phyloP scores from a whole-genome alignment of 2,329 filamentous ascomycete species.

The Fusarium zealandicum region DNA sequence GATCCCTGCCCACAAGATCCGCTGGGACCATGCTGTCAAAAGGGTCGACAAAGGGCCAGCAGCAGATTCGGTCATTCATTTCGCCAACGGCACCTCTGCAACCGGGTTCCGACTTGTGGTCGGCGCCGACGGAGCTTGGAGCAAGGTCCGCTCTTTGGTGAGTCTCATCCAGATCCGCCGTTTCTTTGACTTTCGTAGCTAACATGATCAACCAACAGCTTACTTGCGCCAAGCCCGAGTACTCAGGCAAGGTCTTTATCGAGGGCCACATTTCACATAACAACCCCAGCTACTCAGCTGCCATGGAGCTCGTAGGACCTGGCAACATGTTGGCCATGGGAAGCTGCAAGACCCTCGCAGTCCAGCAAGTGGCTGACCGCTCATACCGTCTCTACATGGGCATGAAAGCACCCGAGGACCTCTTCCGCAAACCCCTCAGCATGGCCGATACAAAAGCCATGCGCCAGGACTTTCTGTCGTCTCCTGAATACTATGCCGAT shows the following conservation, averaged over 20 bases:
- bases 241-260: slow-evolving; percentile 14
- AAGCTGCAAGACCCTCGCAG: not conserved
- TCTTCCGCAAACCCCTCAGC: not conserved
- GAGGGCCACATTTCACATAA: slow-evolving; percentile 3
- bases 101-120: slow-evolving; percentile 17
- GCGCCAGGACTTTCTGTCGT: slow-evolving; percentile 28
- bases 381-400: slow-evolving; percentile 12
- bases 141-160: slow-evolving; percentile 47
- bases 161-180: too few species aligned
- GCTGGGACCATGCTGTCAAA: slow-evolving; percentile 43
- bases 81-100: not conserved
- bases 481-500: slow-evolving; percentile 29
- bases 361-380: slow-evolving; percentile 4
- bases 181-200: too few species aligned
- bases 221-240: not conserved
- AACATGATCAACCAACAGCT: slow-evolving; percentile 42
- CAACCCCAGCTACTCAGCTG: not conserved
- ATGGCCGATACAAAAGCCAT: not conserved
- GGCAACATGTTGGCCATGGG: slow-evolving; percentile 13
- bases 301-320: not conserved
- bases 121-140: slow-evolving; percentile 31
- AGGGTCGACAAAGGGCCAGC: not conserved
- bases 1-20: slow-evolving; percentile 44
- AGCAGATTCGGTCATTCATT: not conserved
- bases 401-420: not conserved